Conservation (phyloP, 441 rosid species). For the Mallotus repandus region DNA sequence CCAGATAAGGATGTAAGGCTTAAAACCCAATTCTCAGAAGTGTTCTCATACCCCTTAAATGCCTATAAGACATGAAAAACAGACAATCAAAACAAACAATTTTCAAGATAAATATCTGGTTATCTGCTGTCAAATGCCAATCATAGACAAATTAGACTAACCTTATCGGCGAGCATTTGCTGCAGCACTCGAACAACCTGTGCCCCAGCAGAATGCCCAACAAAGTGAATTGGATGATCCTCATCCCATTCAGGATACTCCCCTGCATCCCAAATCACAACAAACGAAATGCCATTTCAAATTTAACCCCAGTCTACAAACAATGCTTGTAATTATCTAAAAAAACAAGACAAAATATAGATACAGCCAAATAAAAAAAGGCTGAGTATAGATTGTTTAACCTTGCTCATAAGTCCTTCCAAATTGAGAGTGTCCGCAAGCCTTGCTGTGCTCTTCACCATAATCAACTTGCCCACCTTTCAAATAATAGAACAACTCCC, state of each 20-base stretch:
- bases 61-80: constrained; percentile 49
- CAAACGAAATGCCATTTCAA: constrained; percentile 19
- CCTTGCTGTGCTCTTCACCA: constrained; percentile 86
- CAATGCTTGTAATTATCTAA: background rate
- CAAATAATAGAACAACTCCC: constrained; percentile 86
- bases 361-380: background rate
- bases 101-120: background rate
- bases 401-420: constrained; percentile 77
- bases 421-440: constrained; percentile 79
- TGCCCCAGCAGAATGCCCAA: constrained; percentile 97
- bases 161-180: constrained; percentile 98
- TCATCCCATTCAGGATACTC: constrained; percentile 91
- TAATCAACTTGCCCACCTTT: constrained; percentile 95
- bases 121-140: background rate
- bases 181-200: constrained; percentile 92
- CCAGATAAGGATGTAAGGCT: constrained; percentile 91
- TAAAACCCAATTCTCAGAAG: constrained; percentile 84
- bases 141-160: constrained; percentile 26
- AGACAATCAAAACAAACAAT: constrained; percentile 7
- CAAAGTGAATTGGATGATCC: constrained; percentile 90
- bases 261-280: constrained; percentile 44
- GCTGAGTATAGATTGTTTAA: constrained; percentile 12
- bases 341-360: background rate
- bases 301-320: background rate
- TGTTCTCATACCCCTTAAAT: constrained; percentile 72